A percentile compares a stretch with the other conserved stretches of the same genome.
These are phyloP conservation scores for Cornus florida DNA, from an alignment of 148 eudicot genomes.

Conservation along the genomic window DNA sequence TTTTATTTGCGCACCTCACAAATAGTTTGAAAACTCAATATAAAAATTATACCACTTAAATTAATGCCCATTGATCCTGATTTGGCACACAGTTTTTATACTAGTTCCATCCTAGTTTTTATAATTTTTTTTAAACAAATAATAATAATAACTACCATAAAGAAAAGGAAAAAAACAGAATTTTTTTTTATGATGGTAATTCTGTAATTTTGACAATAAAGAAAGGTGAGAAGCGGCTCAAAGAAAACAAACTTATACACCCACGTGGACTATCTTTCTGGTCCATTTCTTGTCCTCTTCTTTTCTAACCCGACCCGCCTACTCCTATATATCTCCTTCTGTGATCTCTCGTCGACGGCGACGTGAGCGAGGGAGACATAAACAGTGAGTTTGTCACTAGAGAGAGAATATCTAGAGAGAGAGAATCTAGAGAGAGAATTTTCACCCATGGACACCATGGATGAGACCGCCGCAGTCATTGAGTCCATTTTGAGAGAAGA, in stretches of 20 bases:
- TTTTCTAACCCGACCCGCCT: background rate
- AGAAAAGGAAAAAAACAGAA: too few species aligned
- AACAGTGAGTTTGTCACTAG: background rate
- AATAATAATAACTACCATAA: too few species aligned
- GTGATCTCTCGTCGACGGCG: constrained; percentile 1
- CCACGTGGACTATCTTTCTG: constrained; percentile 14
- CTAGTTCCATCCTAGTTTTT: too few species aligned
- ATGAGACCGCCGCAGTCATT: background rate
- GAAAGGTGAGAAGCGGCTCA: background rate
- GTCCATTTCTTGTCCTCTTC: background rate
- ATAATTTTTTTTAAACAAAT: too few species aligned
- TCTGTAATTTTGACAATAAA: background rate
- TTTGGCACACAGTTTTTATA: too few species aligned
- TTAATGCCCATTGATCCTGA: too few species aligned
- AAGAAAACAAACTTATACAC: background rate
- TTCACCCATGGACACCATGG: background rate
- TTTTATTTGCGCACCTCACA: too few species aligned
- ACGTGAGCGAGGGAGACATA: background rate
- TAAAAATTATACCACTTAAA: too few species aligned
- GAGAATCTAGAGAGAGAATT: background rate
- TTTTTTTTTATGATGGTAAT: background rate
- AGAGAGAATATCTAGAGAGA: background rate
- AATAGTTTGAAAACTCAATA: too few species aligned
- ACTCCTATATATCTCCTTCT: background rate
- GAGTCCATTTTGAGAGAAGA: constrained; percentile 13